Base-by-base conservation (phyloP, 306 rosid genomes). In the Parietaria judaica region DNA sequence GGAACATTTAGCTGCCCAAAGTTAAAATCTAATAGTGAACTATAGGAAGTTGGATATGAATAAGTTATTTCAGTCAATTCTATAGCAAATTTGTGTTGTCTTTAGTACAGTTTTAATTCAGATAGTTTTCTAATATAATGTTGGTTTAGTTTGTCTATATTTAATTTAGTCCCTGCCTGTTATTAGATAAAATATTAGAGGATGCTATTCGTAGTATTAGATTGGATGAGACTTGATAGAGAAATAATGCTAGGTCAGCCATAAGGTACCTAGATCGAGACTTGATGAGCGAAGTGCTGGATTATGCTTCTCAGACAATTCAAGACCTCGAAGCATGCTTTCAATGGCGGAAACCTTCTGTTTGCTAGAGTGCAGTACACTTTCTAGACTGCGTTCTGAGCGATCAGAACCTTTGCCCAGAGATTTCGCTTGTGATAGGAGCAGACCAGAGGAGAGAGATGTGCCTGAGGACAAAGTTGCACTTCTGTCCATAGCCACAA, bases 261-360 rank as follows among this genome's bases (percentile, higher is more conserved):
- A 71, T 80, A 72, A 71, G 73, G 71, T 89, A 94, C 99, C 99
- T 89, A 94, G 91, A 86, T 89, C 99, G 87, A 94, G 77, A 75
- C 99, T 89, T 35, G 97, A 84, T 64, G 99, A 94, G 60, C 67
- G 86, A 50, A 89, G 77, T 46, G 79, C 77, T 58, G 95, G 72
- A 71, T 76, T 80, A 70, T 74, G 95, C 70, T 72, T 94, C 57
- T 94, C 94, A n/a, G 91, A 86, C 78, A 86, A 71, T 61, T 94
- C 83, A 91, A 94, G 80, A 69, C 99, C 97, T 77, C 97, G 83
- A 51, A 94, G 95, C 99, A 94, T 89, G 82, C 99, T 94, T 75
- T 94, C 99, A 56, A 94, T 94, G 36, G 99, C 99, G 71, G 75
- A 70, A 80, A 94, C 99, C 78, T 94, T 94, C 84, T 94, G 99